These are phyloP conservation scores for Thalassiosira profunda DNA, from an alignment of 108 stramenopile species.

Conservation along the genomic window DNA sequence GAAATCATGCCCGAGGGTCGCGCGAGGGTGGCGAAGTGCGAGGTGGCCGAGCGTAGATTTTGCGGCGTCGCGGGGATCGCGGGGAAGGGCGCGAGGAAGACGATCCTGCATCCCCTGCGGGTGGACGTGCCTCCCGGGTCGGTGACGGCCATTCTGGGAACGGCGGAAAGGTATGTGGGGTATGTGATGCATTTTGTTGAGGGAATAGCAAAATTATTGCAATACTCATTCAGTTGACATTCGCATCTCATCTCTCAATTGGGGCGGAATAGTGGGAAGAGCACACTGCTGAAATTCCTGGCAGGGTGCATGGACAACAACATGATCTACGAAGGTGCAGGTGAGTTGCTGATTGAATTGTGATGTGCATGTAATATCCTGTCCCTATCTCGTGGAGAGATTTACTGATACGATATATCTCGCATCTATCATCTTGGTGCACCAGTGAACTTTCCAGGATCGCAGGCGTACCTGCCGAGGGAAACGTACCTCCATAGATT, in stretches of 20 bases:
- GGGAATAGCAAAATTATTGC: too few species aligned
- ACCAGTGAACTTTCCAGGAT: constrained; percentile 54
- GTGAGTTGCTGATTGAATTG: constrained; percentile 27
- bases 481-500: constrained; percentile 62
- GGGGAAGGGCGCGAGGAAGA: not conserved
- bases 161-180: constrained; percentile 46
- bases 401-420: not conserved
- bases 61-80: too few species aligned
- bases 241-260: too few species aligned
- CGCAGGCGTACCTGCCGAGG: constrained; percentile 51
- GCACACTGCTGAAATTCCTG: constrained; percentile 54
- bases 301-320: constrained; percentile 41
- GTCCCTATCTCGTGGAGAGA: too few species aligned
- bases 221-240: too few species aligned
- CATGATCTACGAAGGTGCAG: constrained; percentile 35
- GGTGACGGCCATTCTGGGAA: constrained; percentile 67
- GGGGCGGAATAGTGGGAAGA: too few species aligned
- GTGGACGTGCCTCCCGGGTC: constrained; percentile 52
- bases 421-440: not conserved
- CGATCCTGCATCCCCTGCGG: constrained; percentile 43
- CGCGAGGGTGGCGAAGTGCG: too few species aligned
- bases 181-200: too few species aligned
- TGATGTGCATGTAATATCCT: too few species aligned
- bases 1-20: too few species aligned
- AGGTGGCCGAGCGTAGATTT: too few species aligned